Evolutionary conservation across 257 asterid genomes (phyloP).

Genomic region (Gentiana straminea): DNA sequence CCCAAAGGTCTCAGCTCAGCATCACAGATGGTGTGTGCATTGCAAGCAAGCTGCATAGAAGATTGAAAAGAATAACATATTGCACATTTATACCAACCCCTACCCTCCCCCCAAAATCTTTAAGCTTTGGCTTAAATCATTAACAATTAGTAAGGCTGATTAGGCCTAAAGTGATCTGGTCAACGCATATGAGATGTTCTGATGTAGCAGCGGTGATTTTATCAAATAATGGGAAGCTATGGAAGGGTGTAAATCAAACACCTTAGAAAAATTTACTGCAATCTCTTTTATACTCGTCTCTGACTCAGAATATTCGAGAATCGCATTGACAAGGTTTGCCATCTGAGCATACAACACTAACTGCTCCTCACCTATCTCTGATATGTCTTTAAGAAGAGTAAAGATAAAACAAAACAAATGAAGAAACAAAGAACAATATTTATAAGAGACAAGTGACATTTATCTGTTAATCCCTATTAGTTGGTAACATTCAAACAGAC

Average conservation of each 20-base stretch:
- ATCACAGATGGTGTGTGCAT: slow-evolving; percentile 94
- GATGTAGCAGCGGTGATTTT: not conserved
- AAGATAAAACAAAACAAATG: slow-evolving; percentile 18
- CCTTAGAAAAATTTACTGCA: slow-evolving; percentile 75
- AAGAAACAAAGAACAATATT: not conserved
- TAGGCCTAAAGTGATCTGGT: no score
- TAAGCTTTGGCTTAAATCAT: no score
- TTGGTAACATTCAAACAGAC: slow-evolving; percentile 6
- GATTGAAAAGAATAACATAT: not conserved
- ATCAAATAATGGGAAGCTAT: not conserved
- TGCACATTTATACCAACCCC: no score
- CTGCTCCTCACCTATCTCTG: slow-evolving; percentile 63
- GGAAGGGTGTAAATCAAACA: slow-evolving; percentile 14
- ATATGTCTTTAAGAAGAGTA: slow-evolving; percentile 48
- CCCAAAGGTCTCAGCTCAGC: slow-evolving; percentile 84
- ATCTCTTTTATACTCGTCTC: slow-evolving; percentile 73
- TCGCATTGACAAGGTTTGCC: slow-evolving; percentile 81
- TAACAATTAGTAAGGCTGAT: no score
- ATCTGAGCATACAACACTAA: slow-evolving; percentile 83
- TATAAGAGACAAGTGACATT: not conserved
- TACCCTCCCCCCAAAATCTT: no score
- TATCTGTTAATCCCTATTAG: no score
- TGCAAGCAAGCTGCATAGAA: slow-evolving; percentile 76
- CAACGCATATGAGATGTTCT: no score
- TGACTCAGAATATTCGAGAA: slow-evolving; percentile 62